Evolutionary conservation across 768 basidiomycete genomes (phyloP), one percentile per base, ranked within the genome.

Genomic region (Rhizopogon vesiculosus): DNA sequence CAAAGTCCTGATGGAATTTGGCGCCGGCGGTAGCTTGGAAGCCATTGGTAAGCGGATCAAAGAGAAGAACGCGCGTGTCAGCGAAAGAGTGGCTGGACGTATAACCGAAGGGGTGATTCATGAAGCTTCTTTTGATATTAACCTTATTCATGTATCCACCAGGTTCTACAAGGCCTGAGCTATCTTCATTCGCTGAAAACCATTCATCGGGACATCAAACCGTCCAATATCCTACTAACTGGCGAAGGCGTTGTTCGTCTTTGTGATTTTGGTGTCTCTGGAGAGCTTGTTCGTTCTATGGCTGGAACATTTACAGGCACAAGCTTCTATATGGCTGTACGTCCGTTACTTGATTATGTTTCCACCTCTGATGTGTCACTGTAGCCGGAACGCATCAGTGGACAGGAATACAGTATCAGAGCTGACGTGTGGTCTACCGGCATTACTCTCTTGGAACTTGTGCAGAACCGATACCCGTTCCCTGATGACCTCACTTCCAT

Each of bases 401-500:
- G 96, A 5, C 82, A 87, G 54, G 85, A 89, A 61, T 99, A 97
- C 69, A 91, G 91, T 33, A 96, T 97, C 64, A 86, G 92, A 55
- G 92, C 95, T 39, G 95, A 99, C 68, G 95, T 99, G 22, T 99
- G 97, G 97, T 98, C 95, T 1, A 89, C 93, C 13, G 97, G 96
- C 22, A 88, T 99, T 44, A 91, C 94, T 0, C 79, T 99, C 35
- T 80, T 98, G 62, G 97, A 98, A 72, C 83, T 99, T 22, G 90
- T 95, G 5, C 84, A 91, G 65, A 97, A 96, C 64, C 84, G 89
- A 42, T 98, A 97, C 78, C 97, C 97, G 9, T 98, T 97, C 76
- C 90, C 94, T 2, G 84, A 81, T 39, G 93, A 97, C 66, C 78
- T 97, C 29, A 86, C 91, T 5, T 86, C 92, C n/a, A 96, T 98